phyloP scores from a whole-genome alignment of 306 rosid species.

The Cucumis sativus region DNA sequence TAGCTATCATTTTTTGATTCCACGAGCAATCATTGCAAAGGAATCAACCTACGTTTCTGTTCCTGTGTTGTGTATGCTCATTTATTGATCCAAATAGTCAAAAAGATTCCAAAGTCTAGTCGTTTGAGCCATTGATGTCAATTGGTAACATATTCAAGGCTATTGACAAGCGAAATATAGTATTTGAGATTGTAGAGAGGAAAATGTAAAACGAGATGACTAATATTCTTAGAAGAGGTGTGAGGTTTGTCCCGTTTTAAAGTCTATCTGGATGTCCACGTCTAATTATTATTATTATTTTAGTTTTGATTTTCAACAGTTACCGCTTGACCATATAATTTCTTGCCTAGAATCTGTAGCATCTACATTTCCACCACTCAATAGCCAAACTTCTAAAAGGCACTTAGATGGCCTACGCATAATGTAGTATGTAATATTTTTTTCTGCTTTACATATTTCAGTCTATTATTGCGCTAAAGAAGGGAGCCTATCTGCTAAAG shows the following conservation, averaged over 20 bases:
- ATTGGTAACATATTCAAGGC: background rate
- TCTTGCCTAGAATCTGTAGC: background rate
- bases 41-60: background rate
- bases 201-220: background rate
- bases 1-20: background rate
- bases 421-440: constrained; percentile 10
- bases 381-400: background rate
- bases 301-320: background rate
- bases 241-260: background rate
- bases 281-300: background rate
- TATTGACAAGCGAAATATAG: background rate
- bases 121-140: background rate
- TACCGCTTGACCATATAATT: background rate
- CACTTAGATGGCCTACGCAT: background rate
- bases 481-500: constrained; percentile 91
- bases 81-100: constrained; percentile 1
- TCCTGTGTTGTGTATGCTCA: background rate
- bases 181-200: background rate
- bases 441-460: constrained; percentile 26
- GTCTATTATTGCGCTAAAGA: constrained; percentile 96
- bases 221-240: background rate
- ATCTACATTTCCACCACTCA: background rate
- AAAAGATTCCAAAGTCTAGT: constrained; percentile 1
- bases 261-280: background rate
- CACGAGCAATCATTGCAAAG: background rate